Evolutionary conservation across 352 stramenopile species (phyloP), one percentile per base, ranked within the genome.

Genomic region (Pythium aquatile): DNA sequence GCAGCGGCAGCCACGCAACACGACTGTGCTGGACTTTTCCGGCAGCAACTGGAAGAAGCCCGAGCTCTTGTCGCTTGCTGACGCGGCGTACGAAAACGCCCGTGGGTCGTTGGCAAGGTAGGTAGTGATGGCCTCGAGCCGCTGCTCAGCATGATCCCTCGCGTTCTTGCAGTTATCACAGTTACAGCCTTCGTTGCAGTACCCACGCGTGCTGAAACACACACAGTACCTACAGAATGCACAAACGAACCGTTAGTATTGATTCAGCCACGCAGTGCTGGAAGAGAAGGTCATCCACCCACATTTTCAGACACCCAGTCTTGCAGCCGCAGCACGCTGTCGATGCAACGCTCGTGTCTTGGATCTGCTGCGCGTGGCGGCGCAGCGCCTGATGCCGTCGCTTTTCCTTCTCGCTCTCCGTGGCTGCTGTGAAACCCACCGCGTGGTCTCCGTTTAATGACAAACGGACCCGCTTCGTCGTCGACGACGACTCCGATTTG

Each of bases 1-100:
- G 81, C 97, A 99, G 65, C 92, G 92, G 67, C 97, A 99, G 13
- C 94, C 91, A 3, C 83, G 79, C 58, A 88, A 75, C 64, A 90
- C 81, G 30, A 90, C 78, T 24, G 83, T 79, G 53, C 73, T 92
- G 42, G 81, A 84, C 77, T 90, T 92, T 78, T 81, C 75, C 11
- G 83, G 83, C 55, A 92, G 73, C 48, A 92, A 63, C 37, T 90
- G 83, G 66, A 88, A 74, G 57, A 92, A 91, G 10, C 77, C 81
- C 3, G 68, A 64, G 7, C 72, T 73, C 37, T 54, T 73, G 33
- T 73, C 65, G 16, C 71, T 52, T 7, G 79, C 75, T 17, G 62
- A 39, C 35, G 62, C 54, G 1, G 81, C 75, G 53, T 77, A 88
- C n/a, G 81, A 87, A 64, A 94, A 94, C 0, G 83, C 82, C 55